These are phyloP conservation scores for Schizothecium vesticola DNA, from an alignment of 495 filamentous ascomycete genomes.

Conservation along the genomic window DNA sequence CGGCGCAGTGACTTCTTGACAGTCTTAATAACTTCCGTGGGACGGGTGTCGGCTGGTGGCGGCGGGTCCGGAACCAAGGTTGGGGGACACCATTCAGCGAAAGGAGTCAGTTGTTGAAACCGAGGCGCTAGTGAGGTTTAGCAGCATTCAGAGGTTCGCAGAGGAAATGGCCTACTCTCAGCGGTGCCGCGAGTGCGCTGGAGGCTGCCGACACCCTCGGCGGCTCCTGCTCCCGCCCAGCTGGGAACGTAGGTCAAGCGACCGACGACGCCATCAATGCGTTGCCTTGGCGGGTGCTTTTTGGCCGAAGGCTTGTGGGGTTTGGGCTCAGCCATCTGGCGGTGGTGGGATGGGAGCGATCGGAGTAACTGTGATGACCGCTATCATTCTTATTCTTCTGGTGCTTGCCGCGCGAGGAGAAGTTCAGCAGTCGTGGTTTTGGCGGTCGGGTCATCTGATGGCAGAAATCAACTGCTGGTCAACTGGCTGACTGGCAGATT, in stretches of 20 bases:
- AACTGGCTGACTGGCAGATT: background rate
- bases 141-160: background rate
- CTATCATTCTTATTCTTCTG: slow-evolving; percentile 25
- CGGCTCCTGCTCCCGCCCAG: background rate
- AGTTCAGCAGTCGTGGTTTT: background rate
- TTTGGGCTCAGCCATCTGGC: slow-evolving; percentile 25
- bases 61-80: background rate
- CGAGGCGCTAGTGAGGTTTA: slow-evolving; percentile 31
- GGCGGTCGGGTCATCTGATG: background rate
- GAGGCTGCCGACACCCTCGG: slow-evolving; percentile 17
- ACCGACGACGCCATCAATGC: slow-evolving; percentile 21
- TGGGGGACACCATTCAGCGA: slow-evolving; percentile 32
- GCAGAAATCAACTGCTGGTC: background rate
- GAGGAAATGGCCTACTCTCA: slow-evolving; percentile 17
- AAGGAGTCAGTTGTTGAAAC: slow-evolving; percentile 37
- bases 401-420: background rate
- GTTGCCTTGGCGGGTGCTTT: slow-evolving; percentile 1
- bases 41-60: slow-evolving; percentile 10
- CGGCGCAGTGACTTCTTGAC: slow-evolving; percentile 37
- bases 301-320: background rate
- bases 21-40: slow-evolving; percentile 16
- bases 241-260: slow-evolving; percentile 24
- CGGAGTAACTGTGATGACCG: background rate
- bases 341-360: background rate
- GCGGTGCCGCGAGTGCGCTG: slow-evolving; percentile 16